Base-by-base conservation (phyloP, 495 filamentous ascomycete species). In the Aspergillus baeticus region DNA sequence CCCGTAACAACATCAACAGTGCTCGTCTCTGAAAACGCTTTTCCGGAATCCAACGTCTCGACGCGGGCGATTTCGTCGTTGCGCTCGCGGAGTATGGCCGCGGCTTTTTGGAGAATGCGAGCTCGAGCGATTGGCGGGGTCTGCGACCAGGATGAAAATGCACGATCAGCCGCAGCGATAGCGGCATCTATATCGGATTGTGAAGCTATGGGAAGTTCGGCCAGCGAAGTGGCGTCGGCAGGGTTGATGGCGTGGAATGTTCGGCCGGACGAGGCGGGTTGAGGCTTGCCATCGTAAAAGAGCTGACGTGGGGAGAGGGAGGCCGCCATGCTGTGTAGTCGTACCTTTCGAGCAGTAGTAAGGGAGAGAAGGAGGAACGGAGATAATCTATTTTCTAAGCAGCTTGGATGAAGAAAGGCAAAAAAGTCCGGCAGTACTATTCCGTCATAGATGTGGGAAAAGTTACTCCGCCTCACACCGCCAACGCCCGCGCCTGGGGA, bases 41-140 rank as follows among this genome's bases (percentile, higher is more conserved):
- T 91, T 51, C 88, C 88, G 3, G 88, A 90, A 66, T 91, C 88
- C 45, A 82, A 70, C 0, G 87, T 88, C 69, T 91, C 88, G 23
- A 85, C 67, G 29, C 69, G 76, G 20, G 88, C 88, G 31, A 91
- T 86, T 47, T 82, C 81, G 61, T 91, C 84, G 63, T 90, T 91
- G 51, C 80, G 77, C 54, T 81, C 74, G 14, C 88, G 85, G 4
- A 91, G 71, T 6, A 91, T 61, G 22, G 74, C 63, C 20, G 87
- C 87, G 2, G 88, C 87, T 57, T 79, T 82, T 22, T 88, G 85
- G 15, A 91, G 80, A 59, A 90, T 87, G 17, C 87, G 85, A 1
- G 84, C 81, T 22, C 88, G 86, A 41, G 76, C 79, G 62, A 87
- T 75, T 5, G 84, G 73, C 7, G 87, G 78, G 10, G 81, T 89